Conservation (phyloP, 257 asterid species). For the Jasminum sambac region DNA sequence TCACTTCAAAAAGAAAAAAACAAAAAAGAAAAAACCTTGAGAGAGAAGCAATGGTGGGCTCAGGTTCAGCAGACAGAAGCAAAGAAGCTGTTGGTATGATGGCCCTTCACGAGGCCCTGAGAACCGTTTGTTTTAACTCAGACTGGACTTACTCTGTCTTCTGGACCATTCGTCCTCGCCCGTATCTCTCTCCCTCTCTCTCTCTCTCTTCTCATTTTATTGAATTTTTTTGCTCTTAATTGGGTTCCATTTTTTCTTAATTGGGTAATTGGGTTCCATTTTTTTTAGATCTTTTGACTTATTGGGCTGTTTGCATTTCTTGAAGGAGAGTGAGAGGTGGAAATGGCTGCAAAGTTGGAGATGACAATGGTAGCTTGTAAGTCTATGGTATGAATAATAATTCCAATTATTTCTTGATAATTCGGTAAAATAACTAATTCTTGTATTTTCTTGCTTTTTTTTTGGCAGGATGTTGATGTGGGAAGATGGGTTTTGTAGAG, state of each 20-base stretch:
- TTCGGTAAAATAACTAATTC: not conserved
- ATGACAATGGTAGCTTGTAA: slow-evolving; percentile 98
- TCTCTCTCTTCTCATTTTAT: slow-evolving; percentile 9
- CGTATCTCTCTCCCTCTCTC: slow-evolving; percentile 53
- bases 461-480: slow-evolving; percentile 98
- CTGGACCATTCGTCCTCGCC: slow-evolving; percentile 99
- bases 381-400: slow-evolving; percentile 23
- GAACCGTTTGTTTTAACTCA: slow-evolving; percentile 90
- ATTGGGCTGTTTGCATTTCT: slow-evolving; percentile 18
- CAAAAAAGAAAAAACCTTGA: slow-evolving; percentile 22
- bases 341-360: slow-evolving; percentile 97
- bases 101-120: slow-evolving; percentile 99
- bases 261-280: not conserved
- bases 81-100: slow-evolving; percentile 99
- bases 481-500: slow-evolving; percentile 99
- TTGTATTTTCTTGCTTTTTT: slow-evolving; percentile 11
- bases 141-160: slow-evolving; percentile 99
- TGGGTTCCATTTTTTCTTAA: slow-evolving; percentile 22
- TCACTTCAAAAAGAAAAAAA: slow-evolving; percentile 1
- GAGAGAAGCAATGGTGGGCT: slow-evolving; percentile 86
- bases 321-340: slow-evolving; percentile 96
- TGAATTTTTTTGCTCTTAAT: slow-evolving; percentile 19
- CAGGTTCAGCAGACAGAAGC: slow-evolving; percentile 95
- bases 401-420: no score
- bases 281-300: slow-evolving; percentile 13